Evolutionary conservation across 169 alveolate species (phyloP), one percentile per base, ranked within the genome.

Genomic region (Eimeria tenella): DNA sequence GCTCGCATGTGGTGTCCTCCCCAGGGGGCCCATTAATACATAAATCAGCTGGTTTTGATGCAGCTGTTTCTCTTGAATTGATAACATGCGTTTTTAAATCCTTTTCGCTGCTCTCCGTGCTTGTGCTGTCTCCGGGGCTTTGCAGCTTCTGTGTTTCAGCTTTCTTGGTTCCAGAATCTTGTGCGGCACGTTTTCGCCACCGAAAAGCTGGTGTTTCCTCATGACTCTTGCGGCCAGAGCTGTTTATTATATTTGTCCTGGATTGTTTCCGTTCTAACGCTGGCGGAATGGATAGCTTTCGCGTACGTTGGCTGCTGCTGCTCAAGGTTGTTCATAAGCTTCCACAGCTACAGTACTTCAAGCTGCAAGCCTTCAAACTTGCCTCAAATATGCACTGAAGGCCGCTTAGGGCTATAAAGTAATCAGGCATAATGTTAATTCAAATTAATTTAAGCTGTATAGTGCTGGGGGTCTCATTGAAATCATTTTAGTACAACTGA

Each of bases 131-230:
- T 31, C 42, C 42, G 42, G 42, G 70, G 23, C 15, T 74, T 13
- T n/a, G 68, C 88, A 79, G 88, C 88, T 21, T 79, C 88, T 17
- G 88, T 79, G 53, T 53, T 79, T 55, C 88, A 79, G 31, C 88
- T 79, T 11, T 53, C 88, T 3, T 79, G 88, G 88, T 79, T 79
- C 50, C 88, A 79, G 23, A 79, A 79, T n/a, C 88, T 79, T 8
- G 88, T 79, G 19, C 49, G 31, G 71, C 88, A 79, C 62, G 53
- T 58, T 4, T 79, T 79, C 63, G 56, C 31, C 19, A 25, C 53
- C 19, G 88, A 79, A 10, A 25, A 55, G 71, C 13, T 79, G 71
- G 88, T 25, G 60, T 25, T 52, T 7, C 88, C 88, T 50, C 55
- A 50, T 4, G 88, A 50, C 49, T 5, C n/a, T 0, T 79, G 88